Evolutionary conservation across 495 filamentous ascomycete genomes (phyloP), one percentile per base, ranked within the genome.

Genomic region (Penicillium soppii): DNA sequence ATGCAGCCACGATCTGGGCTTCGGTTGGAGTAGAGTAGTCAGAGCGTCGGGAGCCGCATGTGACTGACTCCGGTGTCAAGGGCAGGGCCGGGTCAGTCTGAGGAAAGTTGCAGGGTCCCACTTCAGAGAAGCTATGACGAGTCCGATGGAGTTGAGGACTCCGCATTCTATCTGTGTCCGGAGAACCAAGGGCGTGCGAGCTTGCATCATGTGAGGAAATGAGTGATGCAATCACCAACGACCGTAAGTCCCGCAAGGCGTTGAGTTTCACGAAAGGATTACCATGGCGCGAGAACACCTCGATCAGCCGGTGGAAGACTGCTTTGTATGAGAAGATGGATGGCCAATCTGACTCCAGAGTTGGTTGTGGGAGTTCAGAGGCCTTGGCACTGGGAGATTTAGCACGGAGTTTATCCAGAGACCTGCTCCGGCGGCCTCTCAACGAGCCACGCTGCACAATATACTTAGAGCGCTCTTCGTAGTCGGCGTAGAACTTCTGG

Each of bases 231-330:
- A 90, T 74, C 50, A 95, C 87, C 29, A 97, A 70, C 33, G 85
- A 84, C 58, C 94, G 82, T 13, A 97, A 77, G 65, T 97, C 90
- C 42, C 84, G 85, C 2, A 97, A 77, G 0, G 89, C 88, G 57
- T 87, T 86, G 15, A 97, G 81, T 63, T 97, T 97, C 41, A 84
- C 79, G 57, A 85, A 89, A 0, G 92, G 92, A 58, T 95, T 95
- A 2, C 89, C 89, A 61, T 94, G 90, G 4, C 90, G 88, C 15
- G 91, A 94, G 58, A 97, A 96, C 62, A 89, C 91, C 43, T 85
- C 82, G 17, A 96, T 73, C 0, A 97, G 79, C 20, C 84, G 85
- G 57, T 83, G 82, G 69, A 92, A 97, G 5, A 90, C 87, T 38
- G 82, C 77, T 33, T 75, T 73, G 53, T 91, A 92, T 1, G 87